These are phyloP conservation scores for Fusarium pininemorale DNA, from an alignment of 2,329 filamentous ascomycete species.

Conservation along the genomic window DNA sequence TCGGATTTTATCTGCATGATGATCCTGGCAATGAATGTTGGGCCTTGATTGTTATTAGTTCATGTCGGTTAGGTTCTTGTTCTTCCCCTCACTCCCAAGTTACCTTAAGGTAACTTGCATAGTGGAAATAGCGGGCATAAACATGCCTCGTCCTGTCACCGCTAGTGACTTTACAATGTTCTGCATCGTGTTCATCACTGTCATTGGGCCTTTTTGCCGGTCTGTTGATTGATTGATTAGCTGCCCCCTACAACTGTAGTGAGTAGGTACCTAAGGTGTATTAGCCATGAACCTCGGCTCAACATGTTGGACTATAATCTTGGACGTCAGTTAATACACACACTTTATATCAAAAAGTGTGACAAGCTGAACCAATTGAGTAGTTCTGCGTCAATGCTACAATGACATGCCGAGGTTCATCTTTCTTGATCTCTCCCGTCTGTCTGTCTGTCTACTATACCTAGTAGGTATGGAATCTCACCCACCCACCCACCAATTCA, in stretches of 20 bases:
- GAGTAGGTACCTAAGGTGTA: not conserved
- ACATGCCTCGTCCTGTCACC: not conserved
- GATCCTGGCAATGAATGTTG: not conserved
- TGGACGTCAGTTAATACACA: not conserved
- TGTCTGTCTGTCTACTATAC: not conserved
- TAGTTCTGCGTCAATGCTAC: not conserved
- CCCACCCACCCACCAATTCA: not conserved
- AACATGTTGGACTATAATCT: not conserved
- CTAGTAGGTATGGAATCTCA: not conserved
- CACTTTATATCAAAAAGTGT: not conserved
- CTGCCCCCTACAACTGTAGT: not conserved
- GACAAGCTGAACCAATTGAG: not conserved
- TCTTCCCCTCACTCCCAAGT: not conserved
- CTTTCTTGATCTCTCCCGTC: not conserved
- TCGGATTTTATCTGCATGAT: not conserved
- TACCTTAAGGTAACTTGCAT: not conserved
- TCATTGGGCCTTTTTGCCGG: not conserved
- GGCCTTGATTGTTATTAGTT: not conserved
- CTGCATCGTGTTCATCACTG: not conserved
- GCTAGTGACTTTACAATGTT: not conserved
- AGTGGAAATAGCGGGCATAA: not conserved
- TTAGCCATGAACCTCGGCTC: slow-evolving; percentile 5
- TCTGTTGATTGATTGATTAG: not conserved
- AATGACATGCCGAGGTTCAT: slow-evolving; percentile 14
- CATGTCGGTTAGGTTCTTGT: not conserved